phyloP scores from a whole-genome alignment of 2,329 filamentous ascomycete species.

The Cercospora janseana region DNA sequence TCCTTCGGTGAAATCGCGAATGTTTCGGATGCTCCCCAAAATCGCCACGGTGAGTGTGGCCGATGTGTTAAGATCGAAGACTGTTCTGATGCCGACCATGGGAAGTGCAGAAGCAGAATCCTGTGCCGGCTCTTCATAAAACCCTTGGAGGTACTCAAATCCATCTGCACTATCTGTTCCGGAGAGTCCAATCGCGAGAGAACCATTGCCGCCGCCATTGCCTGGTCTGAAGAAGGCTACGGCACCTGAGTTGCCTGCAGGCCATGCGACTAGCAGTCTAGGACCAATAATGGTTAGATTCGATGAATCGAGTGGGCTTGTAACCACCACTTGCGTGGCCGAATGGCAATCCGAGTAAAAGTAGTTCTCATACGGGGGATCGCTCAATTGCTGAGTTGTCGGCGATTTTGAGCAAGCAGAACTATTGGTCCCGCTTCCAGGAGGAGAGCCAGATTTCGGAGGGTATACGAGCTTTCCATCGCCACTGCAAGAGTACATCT shows the following conservation, averaged over 20 bases:
- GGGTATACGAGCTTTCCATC: slow-evolving; percentile 31
- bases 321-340: slow-evolving; percentile 60
- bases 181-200: slow-evolving; percentile 51
- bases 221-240: slow-evolving; percentile 56
- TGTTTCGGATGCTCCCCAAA: slow-evolving; percentile 61
- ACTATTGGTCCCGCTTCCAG: background rate
- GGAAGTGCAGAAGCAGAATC: slow-evolving; percentile 38
- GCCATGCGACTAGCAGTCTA: slow-evolving; percentile 59
- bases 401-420: slow-evolving; percentile 31
- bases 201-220: slow-evolving; percentile 53
- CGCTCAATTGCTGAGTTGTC: slow-evolving; percentile 49
- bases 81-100: slow-evolving; percentile 51
- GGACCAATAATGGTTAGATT: slow-evolving; percentile 57
- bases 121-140: slow-evolving; percentile 40
- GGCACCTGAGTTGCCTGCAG: slow-evolving; percentile 63
- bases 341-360: slow-evolving; percentile 65
- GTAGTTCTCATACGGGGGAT: slow-evolving; percentile 62
- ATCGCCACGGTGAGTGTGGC: slow-evolving; percentile 57
- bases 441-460: slow-evolving; percentile 19
- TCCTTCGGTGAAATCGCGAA: slow-evolving; percentile 63
- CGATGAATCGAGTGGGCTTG: slow-evolving; percentile 55
- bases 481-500: slow-evolving; percentile 34
- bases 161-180: slow-evolving; percentile 48
- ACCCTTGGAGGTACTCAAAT: slow-evolving; percentile 47
- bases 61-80: slow-evolving; percentile 58